Evolutionary conservation across 2,329 filamentous ascomycete genomes (phyloP).

Genomic region (Trichoderma aggressivum): DNA sequence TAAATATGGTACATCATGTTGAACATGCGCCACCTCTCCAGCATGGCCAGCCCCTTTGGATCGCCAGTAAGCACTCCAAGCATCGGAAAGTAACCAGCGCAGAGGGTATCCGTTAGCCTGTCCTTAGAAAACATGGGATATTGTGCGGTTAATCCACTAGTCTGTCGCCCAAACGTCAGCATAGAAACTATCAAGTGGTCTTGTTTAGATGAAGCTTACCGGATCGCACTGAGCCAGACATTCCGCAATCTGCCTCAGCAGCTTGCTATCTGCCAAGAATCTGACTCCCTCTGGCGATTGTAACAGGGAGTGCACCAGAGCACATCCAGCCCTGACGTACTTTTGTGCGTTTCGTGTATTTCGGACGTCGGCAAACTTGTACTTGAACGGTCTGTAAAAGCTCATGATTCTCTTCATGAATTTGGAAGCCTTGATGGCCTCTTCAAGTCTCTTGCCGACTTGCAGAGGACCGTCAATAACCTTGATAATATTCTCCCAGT

Average conservation of each 20-base stretch:
- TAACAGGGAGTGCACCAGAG: slow-evolving; percentile 79
- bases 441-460: slow-evolving; percentile 86
- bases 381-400: slow-evolving; percentile 96
- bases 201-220: slow-evolving; percentile 45
- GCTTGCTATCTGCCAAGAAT: slow-evolving; percentile 87
- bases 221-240: slow-evolving; percentile 94
- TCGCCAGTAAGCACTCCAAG: slow-evolving; percentile 84
- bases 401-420: slow-evolving; percentile 93
- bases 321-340: slow-evolving; percentile 86
- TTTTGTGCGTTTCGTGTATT: slow-evolving; percentile 93
- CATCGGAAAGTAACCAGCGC: slow-evolving; percentile 90
- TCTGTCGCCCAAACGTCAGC: slow-evolving; percentile 37
- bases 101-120: slow-evolving; percentile 80
- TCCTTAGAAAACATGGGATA: slow-evolving; percentile 86
- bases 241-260: slow-evolving; percentile 89
- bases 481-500: slow-evolving; percentile 88
- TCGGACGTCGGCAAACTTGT: slow-evolving; percentile 83
- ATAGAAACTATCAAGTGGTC: not conserved
- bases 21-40: slow-evolving; percentile 96
- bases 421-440: slow-evolving; percentile 91
- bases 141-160: slow-evolving; percentile 72
- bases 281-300: slow-evolving; percentile 80
- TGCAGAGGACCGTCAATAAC: slow-evolving; percentile 91
- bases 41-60: slow-evolving; percentile 76
- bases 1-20: slow-evolving; percentile 99